These are phyloP conservation scores for Stemphylium lycopersici DNA, from an alignment of 2,329 filamentous ascomycete genomes.

Conservation along the genomic window DNA sequence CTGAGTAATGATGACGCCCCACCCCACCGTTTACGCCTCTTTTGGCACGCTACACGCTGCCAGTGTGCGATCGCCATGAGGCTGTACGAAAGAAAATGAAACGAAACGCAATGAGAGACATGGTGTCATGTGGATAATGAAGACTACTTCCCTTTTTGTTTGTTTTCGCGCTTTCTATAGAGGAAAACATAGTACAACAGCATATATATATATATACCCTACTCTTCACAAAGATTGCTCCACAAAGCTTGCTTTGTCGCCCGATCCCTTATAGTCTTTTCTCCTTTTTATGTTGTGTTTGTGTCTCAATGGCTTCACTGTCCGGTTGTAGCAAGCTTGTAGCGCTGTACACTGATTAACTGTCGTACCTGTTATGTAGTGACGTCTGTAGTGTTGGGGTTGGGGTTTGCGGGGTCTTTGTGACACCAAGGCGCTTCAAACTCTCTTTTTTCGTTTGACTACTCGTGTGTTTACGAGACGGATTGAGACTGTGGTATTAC, in stretches of 20 bases:
- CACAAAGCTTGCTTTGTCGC: too few relatives aligned
- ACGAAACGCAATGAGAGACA: not conserved
- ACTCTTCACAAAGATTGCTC: not conserved
- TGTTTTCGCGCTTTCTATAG: not conserved
- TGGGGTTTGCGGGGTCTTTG: too few relatives aligned
- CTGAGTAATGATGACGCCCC: not conserved
- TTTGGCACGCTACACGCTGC: not conserved
- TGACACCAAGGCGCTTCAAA: too few relatives aligned
- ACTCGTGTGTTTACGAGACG: too few relatives aligned
- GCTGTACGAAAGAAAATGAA: not conserved
- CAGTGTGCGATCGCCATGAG: not conserved
- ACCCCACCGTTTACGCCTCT: not conserved
- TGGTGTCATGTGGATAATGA: constrained; percentile 8
- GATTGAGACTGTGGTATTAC: too few relatives aligned
- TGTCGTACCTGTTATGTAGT: too few relatives aligned
- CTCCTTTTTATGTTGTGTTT: too few relatives aligned
- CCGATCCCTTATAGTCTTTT: not conserved
- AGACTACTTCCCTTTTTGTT: not conserved
- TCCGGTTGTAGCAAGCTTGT: too few relatives aligned
- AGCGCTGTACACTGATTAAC: too few relatives aligned
- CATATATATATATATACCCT: constrained; percentile 1
- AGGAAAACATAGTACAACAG: not conserved
- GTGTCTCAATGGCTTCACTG: too few relatives aligned
- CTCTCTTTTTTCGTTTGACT: too few relatives aligned
- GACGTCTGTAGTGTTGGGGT: too few relatives aligned